These are phyloP conservation scores for Saksenaea oblongispora DNA, from an alignment of 371 early-diverging fungal genomes.

Conservation along the genomic window DNA sequence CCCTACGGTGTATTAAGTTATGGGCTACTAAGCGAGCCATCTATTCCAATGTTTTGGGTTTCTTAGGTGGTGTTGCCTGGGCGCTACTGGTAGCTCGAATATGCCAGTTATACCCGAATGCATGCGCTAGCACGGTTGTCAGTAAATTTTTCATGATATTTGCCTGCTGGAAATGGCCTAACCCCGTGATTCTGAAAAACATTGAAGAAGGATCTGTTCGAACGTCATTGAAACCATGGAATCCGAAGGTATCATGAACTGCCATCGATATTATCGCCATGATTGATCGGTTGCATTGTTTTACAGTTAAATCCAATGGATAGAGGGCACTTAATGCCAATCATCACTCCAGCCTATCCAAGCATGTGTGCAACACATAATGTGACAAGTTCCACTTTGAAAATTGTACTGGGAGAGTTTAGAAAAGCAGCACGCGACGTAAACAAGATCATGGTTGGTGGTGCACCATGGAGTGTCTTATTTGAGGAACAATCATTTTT, in stretches of 20 bases:
- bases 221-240: slow-evolving; percentile 90
- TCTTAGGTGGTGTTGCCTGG: slow-evolving; percentile 99
- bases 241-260: slow-evolving; percentile 72
- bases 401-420: slow-evolving; percentile 88
- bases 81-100: slow-evolving; percentile 98
- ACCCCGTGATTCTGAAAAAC: slow-evolving; percentile 92
- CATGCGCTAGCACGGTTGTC: slow-evolving; percentile 86
- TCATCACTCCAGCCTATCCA: slow-evolving; percentile 99
- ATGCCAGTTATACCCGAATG: slow-evolving; percentile 98
- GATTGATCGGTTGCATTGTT: no score
- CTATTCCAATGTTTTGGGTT: slow-evolving; percentile 98
- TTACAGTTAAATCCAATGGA: slow-evolving; percentile 83
- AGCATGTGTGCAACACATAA: slow-evolving; percentile 99
- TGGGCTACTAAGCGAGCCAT: slow-evolving; percentile 97
- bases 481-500: slow-evolving; percentile 94
- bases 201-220: slow-evolving; percentile 94
- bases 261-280: not conserved
- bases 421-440: slow-evolving; percentile 69
- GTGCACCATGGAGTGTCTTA: slow-evolving; percentile 61
- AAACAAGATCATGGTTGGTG: slow-evolving; percentile 71
- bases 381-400: slow-evolving; percentile 90
- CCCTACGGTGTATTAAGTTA: slow-evolving; percentile 95
- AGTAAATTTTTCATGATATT: slow-evolving; percentile 91
- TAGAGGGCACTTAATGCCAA: slow-evolving; percentile 95
- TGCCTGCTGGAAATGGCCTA: slow-evolving; percentile 97